phyloP scores from a whole-genome alignment of 352 stramenopile genomes.

The Phytophthora crassamura region DNA sequence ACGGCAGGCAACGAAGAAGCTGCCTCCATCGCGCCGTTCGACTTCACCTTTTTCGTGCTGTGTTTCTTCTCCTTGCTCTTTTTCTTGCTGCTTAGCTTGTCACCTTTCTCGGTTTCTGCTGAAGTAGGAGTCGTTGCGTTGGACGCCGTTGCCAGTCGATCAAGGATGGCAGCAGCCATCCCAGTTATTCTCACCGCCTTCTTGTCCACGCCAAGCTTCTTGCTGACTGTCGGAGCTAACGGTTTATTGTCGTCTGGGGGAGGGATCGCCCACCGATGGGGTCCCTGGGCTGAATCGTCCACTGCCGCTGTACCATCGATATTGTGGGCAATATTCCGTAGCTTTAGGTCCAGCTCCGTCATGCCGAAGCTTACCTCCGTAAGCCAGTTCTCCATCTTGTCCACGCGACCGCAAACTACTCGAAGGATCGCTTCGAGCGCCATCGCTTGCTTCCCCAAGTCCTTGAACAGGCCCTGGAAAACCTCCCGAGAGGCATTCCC shows the following conservation, averaged over 20 bases:
- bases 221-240: slow-evolving; percentile 45
- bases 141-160: slow-evolving; percentile 42
- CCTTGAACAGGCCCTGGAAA: slow-evolving; percentile 76
- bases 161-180: slow-evolving; percentile 70
- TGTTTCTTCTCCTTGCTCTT: slow-evolving; percentile 40
- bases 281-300: slow-evolving; percentile 51
- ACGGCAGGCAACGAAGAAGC: not conserved
- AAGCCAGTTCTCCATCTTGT: slow-evolving; percentile 79
- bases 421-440: slow-evolving; percentile 76
- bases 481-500: slow-evolving; percentile 52
- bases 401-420: slow-evolving; percentile 71
- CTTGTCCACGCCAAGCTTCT: slow-evolving; percentile 61
- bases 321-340: slow-evolving; percentile 84
- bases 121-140: slow-evolving; percentile 7
- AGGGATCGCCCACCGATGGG: slow-evolving; percentile 57
- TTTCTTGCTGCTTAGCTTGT: slow-evolving; percentile 30
- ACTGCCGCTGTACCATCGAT: slow-evolving; percentile 78
- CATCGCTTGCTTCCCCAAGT: slow-evolving; percentile 79
- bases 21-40: slow-evolving; percentile 3
- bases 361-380: slow-evolving; percentile 79
- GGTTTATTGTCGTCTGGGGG: slow-evolving; percentile 34
- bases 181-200: slow-evolving; percentile 62
- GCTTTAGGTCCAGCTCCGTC: slow-evolving; percentile 75
- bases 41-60: slow-evolving; percentile 33
- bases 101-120: slow-evolving; percentile 28